A percentile compares a stretch with the other conserved stretches of the same genome.
phyloP scores from a whole-genome alignment of 257 asterid species.

The Rauvolfia tetraphylla region DNA sequence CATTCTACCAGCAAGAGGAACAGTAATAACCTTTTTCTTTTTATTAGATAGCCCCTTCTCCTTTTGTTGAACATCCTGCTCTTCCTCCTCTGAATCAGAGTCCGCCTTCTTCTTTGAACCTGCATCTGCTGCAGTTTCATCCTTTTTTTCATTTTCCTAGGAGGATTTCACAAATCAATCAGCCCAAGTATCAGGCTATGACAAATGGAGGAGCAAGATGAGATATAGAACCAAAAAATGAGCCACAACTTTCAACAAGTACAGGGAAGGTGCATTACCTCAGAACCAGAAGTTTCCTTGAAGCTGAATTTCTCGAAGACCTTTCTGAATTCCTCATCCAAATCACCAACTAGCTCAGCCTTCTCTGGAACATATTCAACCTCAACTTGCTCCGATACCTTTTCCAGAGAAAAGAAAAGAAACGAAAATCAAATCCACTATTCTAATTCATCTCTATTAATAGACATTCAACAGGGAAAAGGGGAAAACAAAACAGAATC shows the following conservation, averaged over 20 bases:
- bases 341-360: conserved; percentile 62
- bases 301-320: conserved; percentile 86
- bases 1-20: background rate
- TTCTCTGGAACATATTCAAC: conserved; percentile 88
- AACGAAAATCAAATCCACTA: background rate
- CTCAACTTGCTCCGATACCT: conserved; percentile 69
- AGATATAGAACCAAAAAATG: background rate
- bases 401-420: conserved; percentile 8
- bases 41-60: conserved; percentile 83
- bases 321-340: conserved; percentile 77
- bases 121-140: conserved; percentile 52
- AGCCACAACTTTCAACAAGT: conserved; percentile 3
- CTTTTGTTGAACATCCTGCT: conserved; percentile 66
- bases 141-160: conserved; percentile 68
- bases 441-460: background rate
- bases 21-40: conserved; percentile 73
- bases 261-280: conserved; percentile 39
- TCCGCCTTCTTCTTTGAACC: conserved; percentile 61
- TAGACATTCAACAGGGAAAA: background rate
- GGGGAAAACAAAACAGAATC: background rate
- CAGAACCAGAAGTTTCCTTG: conserved; percentile 43
- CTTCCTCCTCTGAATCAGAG: conserved; percentile 88
- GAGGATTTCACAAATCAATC: conserved; percentile 8
- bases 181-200: background rate
- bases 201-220: background rate